A percentile compares a stretch with the other conserved stretches of the same genome.
Evolutionary conservation across 805 yeast genomes (phyloP).

Genomic region (Starmerella apis): DNA sequence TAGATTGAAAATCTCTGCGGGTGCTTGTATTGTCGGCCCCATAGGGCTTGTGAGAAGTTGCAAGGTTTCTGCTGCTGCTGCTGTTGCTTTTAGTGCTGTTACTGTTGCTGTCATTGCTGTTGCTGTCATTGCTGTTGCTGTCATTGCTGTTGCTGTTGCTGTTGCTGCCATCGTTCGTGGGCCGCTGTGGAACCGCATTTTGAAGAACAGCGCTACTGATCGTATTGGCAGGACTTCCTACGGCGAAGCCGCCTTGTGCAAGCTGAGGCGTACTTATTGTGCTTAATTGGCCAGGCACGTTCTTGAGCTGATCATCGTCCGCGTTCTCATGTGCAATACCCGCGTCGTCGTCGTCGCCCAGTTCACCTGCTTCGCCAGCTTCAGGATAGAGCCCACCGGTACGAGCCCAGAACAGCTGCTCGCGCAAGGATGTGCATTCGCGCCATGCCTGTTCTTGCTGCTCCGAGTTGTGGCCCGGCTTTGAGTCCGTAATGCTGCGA

Average conservation of each 20-base stretch:
- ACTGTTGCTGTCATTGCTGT: neutral
- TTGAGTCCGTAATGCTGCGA: slow-evolving; percentile 48
- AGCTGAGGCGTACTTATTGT: neutral
- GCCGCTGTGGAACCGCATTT: neutral
- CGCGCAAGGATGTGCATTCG: slow-evolving; percentile 52
- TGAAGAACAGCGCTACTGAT: neutral
- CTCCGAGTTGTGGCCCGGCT: slow-evolving; percentile 48
- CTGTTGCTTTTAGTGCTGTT: too few species aligned
- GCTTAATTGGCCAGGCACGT: neutral
- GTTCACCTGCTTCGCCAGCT: neutral
- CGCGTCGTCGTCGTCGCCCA: neutral
- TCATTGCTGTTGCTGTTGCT: neutral
- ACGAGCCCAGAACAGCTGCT: slow-evolving; percentile 73
- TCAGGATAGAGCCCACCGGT: slow-evolving; percentile 41
- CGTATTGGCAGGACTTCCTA: neutral
- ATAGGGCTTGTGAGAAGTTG: too few species aligned
- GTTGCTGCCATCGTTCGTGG: too few species aligned
- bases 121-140: neutral
- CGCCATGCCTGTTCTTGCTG: slow-evolving; percentile 47
- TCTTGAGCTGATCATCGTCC: neutral
- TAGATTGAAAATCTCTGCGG: too few species aligned
- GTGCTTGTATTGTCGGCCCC: too few species aligned
- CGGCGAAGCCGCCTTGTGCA: neutral
- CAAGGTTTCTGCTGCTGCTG: too few species aligned
- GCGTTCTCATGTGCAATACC: neutral